These are phyloP conservation scores for Pythium monospermum DNA, from an alignment of 352 stramenopile species.

Conservation along the genomic window DNA sequence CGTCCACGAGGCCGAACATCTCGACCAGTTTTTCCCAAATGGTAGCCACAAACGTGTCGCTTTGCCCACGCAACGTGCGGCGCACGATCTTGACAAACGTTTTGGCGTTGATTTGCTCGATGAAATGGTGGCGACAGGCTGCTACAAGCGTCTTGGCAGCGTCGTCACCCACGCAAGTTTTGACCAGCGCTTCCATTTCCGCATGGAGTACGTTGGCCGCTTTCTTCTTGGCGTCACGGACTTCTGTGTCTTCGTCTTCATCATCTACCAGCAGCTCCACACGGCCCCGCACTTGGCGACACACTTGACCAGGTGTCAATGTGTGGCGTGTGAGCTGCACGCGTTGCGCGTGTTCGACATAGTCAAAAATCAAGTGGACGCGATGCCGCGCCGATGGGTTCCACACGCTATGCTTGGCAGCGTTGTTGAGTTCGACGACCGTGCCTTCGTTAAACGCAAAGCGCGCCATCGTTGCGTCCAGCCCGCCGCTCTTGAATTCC, in stretches of 20 bases:
- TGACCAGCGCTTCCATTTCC: conserved; percentile 26
- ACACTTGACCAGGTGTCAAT: conserved; percentile 36
- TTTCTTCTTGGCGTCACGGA: conserved; percentile 21
- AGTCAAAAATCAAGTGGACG: conserved; percentile 98
- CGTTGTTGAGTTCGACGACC: conserved; percentile 97
- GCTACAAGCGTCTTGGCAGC: conserved; percentile 22
- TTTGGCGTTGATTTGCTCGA: conserved; percentile 50
- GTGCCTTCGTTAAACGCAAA: conserved; percentile 86
- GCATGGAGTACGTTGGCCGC: conserved; percentile 25
- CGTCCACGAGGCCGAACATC: conserved; percentile 43
- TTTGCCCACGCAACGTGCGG: conserved; percentile 14
- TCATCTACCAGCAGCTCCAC: conserved; percentile 36
- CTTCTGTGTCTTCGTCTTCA: conserved; percentile 22
- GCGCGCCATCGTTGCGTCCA: conserved; percentile 51
- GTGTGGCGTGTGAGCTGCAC: conserved; percentile 20
- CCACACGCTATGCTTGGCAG: conserved; percentile 90
- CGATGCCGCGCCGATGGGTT: conserved; percentile 82
- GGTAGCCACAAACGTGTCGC: conserved; percentile 6
- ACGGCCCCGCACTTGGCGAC: conserved; percentile 46
- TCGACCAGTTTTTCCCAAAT: conserved; percentile 34
- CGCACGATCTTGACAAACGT: conserved; percentile 28
- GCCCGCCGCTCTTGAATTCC: conserved; percentile 61
- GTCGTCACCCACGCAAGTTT: conserved; percentile 13
- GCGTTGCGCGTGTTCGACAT: conserved; percentile 66
- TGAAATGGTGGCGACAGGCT: conserved; percentile 50